Conservation (phyloP, 1,139 yeast genomes). For the Kodamaea fungicola region DNA sequence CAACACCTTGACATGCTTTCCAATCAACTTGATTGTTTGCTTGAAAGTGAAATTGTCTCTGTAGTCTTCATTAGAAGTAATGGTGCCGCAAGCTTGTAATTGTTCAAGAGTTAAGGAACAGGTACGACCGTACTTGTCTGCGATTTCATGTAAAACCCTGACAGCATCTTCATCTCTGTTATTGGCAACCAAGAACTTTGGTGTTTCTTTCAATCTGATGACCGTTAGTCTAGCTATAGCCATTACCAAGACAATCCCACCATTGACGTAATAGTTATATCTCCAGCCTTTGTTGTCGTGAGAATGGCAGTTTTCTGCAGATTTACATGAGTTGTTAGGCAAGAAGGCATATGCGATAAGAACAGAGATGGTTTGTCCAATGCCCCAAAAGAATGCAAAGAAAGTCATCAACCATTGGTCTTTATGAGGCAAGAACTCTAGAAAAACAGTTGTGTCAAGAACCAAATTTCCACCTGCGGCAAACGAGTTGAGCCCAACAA, state of each 20-base stretch:
- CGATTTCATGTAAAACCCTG: slow-evolving; percentile 24
- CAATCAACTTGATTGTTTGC: slow-evolving; percentile 16
- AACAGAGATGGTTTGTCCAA: slow-evolving; percentile 33
- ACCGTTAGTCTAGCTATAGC: slow-evolving; percentile 31
- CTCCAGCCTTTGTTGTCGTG: slow-evolving; percentile 34
- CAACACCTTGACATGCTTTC: slow-evolving; percentile 23
- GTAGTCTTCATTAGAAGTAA: slow-evolving; percentile 16
- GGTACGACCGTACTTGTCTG: slow-evolving; percentile 25
- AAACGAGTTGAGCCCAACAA: slow-evolving; percentile 22
- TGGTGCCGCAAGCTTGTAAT: slow-evolving; percentile 25
- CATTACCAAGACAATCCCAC: slow-evolving; percentile 27
- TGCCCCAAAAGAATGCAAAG: slow-evolving; percentile 37
- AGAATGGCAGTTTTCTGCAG: slow-evolving; percentile 28
- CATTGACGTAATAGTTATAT: slow-evolving; percentile 32
- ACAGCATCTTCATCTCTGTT: slow-evolving; percentile 35
- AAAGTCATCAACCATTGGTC: slow-evolving; percentile 36
- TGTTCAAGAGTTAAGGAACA: slow-evolving; percentile 29
- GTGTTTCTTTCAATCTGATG: slow-evolving; percentile 30
- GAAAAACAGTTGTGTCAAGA: slow-evolving; percentile 27
- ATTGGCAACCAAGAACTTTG: slow-evolving; percentile 32
- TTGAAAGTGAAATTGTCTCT: slow-evolving; percentile 19
- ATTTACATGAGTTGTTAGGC: slow-evolving; percentile 25
- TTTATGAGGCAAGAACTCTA: slow-evolving; percentile 25
- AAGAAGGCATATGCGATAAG: slow-evolving; percentile 32
- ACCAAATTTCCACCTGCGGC: slow-evolving; percentile 31